Evolutionary conservation across 257 asterid species (phyloP).

Genomic region (Lavandula angustifolia): DNA sequence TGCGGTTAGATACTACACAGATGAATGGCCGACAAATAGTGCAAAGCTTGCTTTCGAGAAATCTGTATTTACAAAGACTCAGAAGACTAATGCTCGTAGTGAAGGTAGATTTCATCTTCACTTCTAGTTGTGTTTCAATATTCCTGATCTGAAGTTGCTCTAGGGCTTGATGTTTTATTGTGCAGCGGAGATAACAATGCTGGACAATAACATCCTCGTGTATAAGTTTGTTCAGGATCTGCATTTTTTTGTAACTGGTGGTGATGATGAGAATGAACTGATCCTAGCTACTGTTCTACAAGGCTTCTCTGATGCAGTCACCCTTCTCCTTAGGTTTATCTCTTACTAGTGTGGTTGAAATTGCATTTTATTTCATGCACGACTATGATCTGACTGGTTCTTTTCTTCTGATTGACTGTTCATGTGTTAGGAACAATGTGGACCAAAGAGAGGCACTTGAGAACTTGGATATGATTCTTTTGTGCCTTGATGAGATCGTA

Average conservation of each 20-base stretch:
- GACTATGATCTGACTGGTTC: neutral
- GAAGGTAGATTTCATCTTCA: constrained; percentile 58
- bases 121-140: neutral
- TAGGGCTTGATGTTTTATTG: constrained; percentile 14
- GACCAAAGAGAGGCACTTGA: constrained; percentile 96
- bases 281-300: constrained; percentile 78
- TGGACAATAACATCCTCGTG: constrained; percentile 76
- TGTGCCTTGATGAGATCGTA: constrained; percentile 92
- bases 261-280: constrained; percentile 90
- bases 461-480: constrained; percentile 83
- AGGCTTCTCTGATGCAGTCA: constrained; percentile 82
- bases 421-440: constrained; percentile 69
- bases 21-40: constrained; percentile 85
- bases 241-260: constrained; percentile 91
- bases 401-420: constrained; percentile 23
- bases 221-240: constrained; percentile 88
- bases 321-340: constrained; percentile 78
- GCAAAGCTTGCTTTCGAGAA: constrained; percentile 88
- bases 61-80: constrained; percentile 80
- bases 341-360: neutral
- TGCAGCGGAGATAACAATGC: constrained; percentile 90
- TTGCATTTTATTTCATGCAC: constrained; percentile 4
- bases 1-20: constrained; percentile 86
- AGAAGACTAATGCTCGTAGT: constrained; percentile 84
- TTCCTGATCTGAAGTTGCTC: neutral